A percentile compares a stretch with the other conserved stretches of the same genome.
Conservation (phyloP, 306 rosid species). For the Canavalia gladiata region DNA sequence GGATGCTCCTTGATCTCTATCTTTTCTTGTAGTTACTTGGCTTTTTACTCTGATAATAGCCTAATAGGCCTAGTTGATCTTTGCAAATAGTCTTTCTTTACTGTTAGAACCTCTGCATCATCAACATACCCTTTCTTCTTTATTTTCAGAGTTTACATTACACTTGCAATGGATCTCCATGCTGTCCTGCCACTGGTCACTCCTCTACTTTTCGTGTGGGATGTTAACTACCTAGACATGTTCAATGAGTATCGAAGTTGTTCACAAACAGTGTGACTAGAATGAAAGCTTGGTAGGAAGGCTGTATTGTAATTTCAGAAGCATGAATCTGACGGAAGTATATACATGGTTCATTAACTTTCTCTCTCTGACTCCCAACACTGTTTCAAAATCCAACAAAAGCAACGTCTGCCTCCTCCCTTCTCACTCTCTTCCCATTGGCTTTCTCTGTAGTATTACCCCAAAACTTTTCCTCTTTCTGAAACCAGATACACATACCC, state of each 20-base stretch:
- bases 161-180: too few species aligned
- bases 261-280: neutral
- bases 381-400: slow-evolving; percentile 64
- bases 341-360: slow-evolving; percentile 2
- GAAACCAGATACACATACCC: neutral
- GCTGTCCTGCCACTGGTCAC: too few species aligned
- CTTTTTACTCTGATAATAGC: too few species aligned
- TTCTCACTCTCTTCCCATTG: slow-evolving; percentile 38
- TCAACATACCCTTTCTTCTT: too few species aligned
- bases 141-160: too few species aligned
- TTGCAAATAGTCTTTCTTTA: too few species aligned
- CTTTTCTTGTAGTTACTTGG: too few species aligned
- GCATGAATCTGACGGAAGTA: slow-evolving; percentile 46
- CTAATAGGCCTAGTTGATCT: too few species aligned
- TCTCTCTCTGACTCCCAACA: slow-evolving; percentile 44
- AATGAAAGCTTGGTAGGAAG: neutral
- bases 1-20: too few species aligned
- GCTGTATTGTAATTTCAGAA: neutral
- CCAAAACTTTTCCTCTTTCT: slow-evolving; percentile 37
- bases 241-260: neutral
- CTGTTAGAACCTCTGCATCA: too few species aligned
- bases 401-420: slow-evolving; percentile 41
- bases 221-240: neutral
- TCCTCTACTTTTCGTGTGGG: too few species aligned
- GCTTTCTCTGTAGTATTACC: slow-evolving; percentile 34